Base-by-base conservation (phyloP, 2,329 filamentous ascomycete species). In the Cylindrodendrum hubeiense region DNA sequence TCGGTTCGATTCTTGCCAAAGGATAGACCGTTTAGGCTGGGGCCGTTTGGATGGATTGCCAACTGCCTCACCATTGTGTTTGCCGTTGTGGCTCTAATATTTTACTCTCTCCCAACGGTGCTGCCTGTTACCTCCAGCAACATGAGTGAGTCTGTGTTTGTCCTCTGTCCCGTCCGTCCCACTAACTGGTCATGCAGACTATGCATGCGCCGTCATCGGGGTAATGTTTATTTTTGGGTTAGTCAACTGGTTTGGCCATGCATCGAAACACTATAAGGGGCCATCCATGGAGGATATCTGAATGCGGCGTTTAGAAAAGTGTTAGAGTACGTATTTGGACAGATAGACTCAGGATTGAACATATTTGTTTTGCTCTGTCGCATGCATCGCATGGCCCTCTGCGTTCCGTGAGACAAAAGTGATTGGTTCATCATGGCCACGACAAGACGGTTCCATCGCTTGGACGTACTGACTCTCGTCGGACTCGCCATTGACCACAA, bases 51-150 rank as follows among this genome's bases (percentile, higher is more conserved):
- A 26, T 65, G 62, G 62, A 22, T 65, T 17, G 47, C 43, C 24
- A 65, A 65, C 28, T 15, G 33, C 19, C 50, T 65, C 9, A 65
- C 61, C 7, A 33, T 65, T n/a, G 47, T 62, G 15, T 47, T 37
- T 47, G 62, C 65, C 2, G 10, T 65, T 9, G 33, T 65, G 24
- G 49, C 57, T 34, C 43, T 60, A 13, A 46, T 55, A 26, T 60
- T 67, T 26, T 62, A 58, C n/a, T 46, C 41, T 8, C 60, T 67
- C 39, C 65, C 58, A 12, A 55, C 62, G 17, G 57, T 50, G 3
- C 43, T 67, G 7, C 62, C 58, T 17, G 65, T 65, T 9, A 67
- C 62, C 7, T 17, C 61, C 2, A 49, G 57, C 6, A 59, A 57
- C 17, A 67, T 65, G 61, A 67, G 61, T 61, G 24, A 65, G 65